Base-by-base conservation (phyloP, 1,284 basidiomycete genomes). In the Heterobasidion occidentale region DNA sequence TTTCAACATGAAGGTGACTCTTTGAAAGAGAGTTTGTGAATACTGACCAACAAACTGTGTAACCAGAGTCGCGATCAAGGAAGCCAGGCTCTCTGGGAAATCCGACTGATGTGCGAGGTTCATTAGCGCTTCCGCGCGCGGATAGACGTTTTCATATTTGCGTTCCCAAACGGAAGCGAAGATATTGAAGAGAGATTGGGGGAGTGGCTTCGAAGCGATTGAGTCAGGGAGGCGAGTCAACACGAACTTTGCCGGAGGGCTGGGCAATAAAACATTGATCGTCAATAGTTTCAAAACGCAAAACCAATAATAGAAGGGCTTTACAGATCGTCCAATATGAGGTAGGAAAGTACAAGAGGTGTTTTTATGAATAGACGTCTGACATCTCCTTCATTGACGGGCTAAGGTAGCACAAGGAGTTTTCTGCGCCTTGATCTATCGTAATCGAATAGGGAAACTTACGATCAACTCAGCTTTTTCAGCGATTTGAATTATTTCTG, bases 321-420 rank as follows among this genome's bases (percentile, higher is more conserved):
- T 62, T 63, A 84, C 85, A 83, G 63, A 56, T 85, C 74, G 61
- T 87, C 79, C 35, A 76, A 55, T 42, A 83, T 81, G 50, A 87
- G 71, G 67, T 86, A 84, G 8, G 78, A 74, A 8, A 88, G 74
- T 7, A 84, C 78, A 20, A 88, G 68, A 19, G 84, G 84, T 3
- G 75, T 75, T 8, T 76, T 72, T 27, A 84, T 61, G 27, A 84
- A 68, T 19, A 87, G 63, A 36, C 82, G 75, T 19, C 74, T 74
- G 15, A 66, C 65, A 52, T 77, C 71, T 27, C 65, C 68, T 45
- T 79, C 76, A 54, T 69, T 67, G 27, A 70, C 66, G 12, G 68
- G 66, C 77, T 81, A 59, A 56, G 49, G 27, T 38, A 46, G 20
- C 36, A 45, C 38, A 15, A 38, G 46, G 9, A 44, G 12, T 38